Percentiles rank a stretch among this genome's conserved stretches.
Conservation (phyloP, 805 yeast species). For the Lachancea mirantina region DNA sequence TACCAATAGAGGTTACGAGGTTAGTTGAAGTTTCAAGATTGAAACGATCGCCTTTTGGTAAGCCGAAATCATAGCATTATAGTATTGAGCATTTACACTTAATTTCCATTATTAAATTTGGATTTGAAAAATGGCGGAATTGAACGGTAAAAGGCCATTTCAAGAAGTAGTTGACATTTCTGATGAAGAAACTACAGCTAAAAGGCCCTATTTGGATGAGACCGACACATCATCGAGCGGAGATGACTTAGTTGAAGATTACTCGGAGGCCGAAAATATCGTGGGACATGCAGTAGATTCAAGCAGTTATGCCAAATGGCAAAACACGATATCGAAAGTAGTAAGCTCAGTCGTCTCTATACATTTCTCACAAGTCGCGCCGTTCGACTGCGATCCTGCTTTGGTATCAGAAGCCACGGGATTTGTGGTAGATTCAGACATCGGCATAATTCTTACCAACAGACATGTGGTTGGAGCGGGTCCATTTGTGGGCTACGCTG, state of each 20-base stretch:
- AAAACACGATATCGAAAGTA: slow-evolving; percentile 68
- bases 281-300: slow-evolving; percentile 7
- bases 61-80: too few species aligned
- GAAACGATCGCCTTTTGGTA: too few species aligned
- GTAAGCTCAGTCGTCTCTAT: slow-evolving; percentile 83
- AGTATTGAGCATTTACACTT: too few species aligned
- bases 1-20: too few species aligned
- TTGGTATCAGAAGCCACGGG: slow-evolving; percentile 90
- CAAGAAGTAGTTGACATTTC: too few species aligned
- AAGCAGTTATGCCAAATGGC: slow-evolving; percentile 52
- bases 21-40: too few species aligned
- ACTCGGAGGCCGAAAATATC: slow-evolving; percentile 1
- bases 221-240: slow-evolving; percentile 3
- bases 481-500: slow-evolving; percentile 85
- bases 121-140: too few species aligned
- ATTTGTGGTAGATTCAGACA: slow-evolving; percentile 76
- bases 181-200: too few species aligned
- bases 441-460: slow-evolving; percentile 83
- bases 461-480: slow-evolving; percentile 96
- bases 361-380: slow-evolving; percentile 79
- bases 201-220: too few species aligned
- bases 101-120: too few species aligned
- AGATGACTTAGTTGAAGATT: slow-evolving; percentile 4
- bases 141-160: too few species aligned
- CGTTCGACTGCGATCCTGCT: slow-evolving; percentile 80